A percentile compares a stretch with the other conserved stretches of the same genome.
These are phyloP conservation scores for Polymyxa betae DNA, from an alignment of 208 protist genomes.

Conservation along the genomic window DNA sequence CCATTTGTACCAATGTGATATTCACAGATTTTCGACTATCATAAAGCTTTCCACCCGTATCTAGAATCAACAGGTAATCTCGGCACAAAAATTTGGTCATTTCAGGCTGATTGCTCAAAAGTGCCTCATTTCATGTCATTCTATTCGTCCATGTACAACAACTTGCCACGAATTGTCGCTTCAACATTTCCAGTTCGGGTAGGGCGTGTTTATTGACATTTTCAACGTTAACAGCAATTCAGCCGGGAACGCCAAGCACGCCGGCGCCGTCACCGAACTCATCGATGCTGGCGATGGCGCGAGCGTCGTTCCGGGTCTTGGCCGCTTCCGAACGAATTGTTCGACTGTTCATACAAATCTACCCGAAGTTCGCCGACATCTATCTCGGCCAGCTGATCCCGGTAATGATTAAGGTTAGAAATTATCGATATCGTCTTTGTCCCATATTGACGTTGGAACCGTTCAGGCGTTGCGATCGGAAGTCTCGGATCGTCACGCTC, in stretches of 20 bases:
- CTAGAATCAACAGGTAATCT: neutral
- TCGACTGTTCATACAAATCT: slow-evolving; percentile 27
- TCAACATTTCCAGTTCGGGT: slow-evolving; percentile 21
- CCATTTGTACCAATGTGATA: neutral
- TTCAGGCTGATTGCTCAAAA: neutral
- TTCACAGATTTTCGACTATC: slow-evolving; percentile 15
- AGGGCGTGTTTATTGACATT: neutral
- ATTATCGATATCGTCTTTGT: neutral
- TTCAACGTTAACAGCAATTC: neutral
- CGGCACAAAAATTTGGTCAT: neutral
- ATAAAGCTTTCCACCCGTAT: slow-evolving; percentile 39
- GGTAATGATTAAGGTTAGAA: slow-evolving; percentile 21
- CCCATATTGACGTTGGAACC: neutral
- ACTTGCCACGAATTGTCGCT: slow-evolving; percentile 33
- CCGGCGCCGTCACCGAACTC: neutral
- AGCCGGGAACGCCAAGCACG: slow-evolving; percentile 26
- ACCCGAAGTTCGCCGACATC: slow-evolving; percentile 10
- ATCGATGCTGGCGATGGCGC: neutral
- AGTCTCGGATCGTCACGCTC: slow-evolving; percentile 11
- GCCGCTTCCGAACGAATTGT: neutral
- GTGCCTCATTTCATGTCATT: slow-evolving; percentile 17
- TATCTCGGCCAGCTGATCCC: neutral
- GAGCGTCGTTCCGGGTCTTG: slow-evolving; percentile 31
- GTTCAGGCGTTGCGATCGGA: neutral
- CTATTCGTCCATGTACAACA: slow-evolving; percentile 36